Evolutionary conservation across 2,329 filamentous ascomycete species (phyloP), one percentile per base, ranked within the genome.

Genomic region (Penicillium sp.): DNA sequence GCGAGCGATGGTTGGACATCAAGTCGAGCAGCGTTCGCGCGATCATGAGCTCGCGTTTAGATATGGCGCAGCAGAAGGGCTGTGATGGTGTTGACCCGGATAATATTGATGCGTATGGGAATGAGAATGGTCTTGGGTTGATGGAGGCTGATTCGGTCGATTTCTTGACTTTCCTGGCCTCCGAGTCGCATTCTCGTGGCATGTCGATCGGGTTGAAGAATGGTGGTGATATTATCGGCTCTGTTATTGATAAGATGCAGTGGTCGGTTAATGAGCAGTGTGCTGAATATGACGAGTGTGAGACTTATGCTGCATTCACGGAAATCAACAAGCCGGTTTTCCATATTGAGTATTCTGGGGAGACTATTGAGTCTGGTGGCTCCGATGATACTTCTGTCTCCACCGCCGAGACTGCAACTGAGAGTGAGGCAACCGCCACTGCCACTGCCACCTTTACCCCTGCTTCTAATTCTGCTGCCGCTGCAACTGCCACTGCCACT

Each of bases 221-320:
- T 67, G 86, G 84, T 0, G 83, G 79, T 15, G 79, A 77, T 47
- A 86, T 91, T 60, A 83, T 90, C 33, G 60, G 70, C 7, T 61
- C 72, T 1, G 79, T 84, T 1, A 72, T 83, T 6, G 71, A 77
- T 33, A 71, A 81, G 5, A 82, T 88, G 53, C 79, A 88, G 66
- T 91, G 88, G 74, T 82, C 80, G 4, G 86, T 91, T 64, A 89
- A 89, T 71, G 88, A 90, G 77, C 82, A 89, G 74, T 90, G 88
- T 70, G 79, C 81, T 7, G 64, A 86, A 68, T 84, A 84, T 64
- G 59, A 74, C 6, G 86, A 90, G 69, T 89, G 87, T 68, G 74
- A 76, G 33, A 79, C 73, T 1, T 89, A 85, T 68, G 72, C 76
- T 4, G 73, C 80, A 2, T 89, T 89, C 67, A 81, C 87, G 54